phyloP scores from a whole-genome alignment of 2,329 filamentous ascomycete genomes.

The Trichoderma lentiforme region DNA sequence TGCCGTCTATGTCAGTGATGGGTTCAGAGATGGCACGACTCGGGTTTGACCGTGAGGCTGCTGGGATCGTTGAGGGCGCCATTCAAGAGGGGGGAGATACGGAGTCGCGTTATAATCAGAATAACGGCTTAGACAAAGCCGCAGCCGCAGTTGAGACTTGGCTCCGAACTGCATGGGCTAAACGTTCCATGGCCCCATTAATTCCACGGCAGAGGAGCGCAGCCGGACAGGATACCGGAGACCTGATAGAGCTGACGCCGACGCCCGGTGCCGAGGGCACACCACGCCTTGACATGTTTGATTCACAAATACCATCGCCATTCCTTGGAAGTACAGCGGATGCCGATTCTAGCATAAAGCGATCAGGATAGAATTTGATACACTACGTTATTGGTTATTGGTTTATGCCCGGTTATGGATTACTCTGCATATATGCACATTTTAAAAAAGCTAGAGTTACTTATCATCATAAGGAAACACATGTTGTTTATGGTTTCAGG shows the following conservation, averaged over 20 bases:
- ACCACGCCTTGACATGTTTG: background rate
- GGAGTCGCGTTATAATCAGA: conserved; percentile 42
- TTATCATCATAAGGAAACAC: background rate
- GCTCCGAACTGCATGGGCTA: conserved; percentile 76
- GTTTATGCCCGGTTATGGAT: background rate
- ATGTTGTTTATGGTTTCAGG: background rate
- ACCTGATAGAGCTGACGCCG: conserved; percentile 71
- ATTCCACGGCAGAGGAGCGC: conserved; percentile 33
- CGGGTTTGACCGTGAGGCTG: conserved; percentile 44
- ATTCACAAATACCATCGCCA: background rate
- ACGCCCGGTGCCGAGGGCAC: conserved; percentile 54
- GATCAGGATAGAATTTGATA: conserved; percentile 10
- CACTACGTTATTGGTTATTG: background rate
- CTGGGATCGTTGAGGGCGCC: conserved; percentile 50
- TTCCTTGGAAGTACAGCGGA: background rate
- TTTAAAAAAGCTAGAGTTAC: background rate
- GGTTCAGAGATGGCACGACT: conserved; percentile 59
- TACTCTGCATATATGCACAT: background rate
- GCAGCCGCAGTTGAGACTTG: conserved; percentile 87
- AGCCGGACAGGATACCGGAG: conserved; percentile 42
- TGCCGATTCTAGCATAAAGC: conserved; percentile 14
- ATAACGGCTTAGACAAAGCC: conserved; percentile 69
- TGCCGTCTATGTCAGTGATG: conserved; percentile 65
- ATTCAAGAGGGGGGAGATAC: conserved; percentile 47
- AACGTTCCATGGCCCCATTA: conserved; percentile 53